These are phyloP conservation scores for Emydomyces testavorans DNA, from an alignment of 2,329 filamentous ascomycete species.

Conservation along the genomic window DNA sequence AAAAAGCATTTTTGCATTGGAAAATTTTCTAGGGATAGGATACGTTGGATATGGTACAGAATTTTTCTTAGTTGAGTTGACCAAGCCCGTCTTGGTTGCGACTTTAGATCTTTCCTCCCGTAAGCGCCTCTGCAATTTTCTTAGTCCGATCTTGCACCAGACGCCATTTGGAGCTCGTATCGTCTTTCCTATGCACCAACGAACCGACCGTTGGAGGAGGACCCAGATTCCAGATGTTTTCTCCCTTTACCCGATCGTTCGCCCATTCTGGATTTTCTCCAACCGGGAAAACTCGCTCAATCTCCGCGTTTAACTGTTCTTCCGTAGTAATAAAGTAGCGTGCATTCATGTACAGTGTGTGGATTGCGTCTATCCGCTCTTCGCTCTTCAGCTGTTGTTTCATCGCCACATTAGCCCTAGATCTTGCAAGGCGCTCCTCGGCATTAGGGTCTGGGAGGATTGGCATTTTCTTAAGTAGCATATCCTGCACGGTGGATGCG, in stretches of 20 bases:
- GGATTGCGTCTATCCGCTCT: conserved; percentile 57
- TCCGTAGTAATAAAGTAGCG: conserved; percentile 77
- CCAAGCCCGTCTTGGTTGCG: no score
- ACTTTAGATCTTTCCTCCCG: conserved; percentile 45
- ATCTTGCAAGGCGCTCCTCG: conserved; percentile 42
- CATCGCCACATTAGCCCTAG: conserved; percentile 30
- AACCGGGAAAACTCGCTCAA: conserved; percentile 65
- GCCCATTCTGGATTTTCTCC: conserved; percentile 37
- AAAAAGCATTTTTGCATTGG: no score
- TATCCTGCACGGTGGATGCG: conserved; percentile 49
- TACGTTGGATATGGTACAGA: conserved; percentile 5
- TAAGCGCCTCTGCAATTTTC: conserved; percentile 55
- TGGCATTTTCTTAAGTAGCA: conserved; percentile 38
- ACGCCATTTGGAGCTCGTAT: conserved; percentile 28
- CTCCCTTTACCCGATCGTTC: conserved; percentile 33
- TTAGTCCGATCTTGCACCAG: conserved; percentile 48
- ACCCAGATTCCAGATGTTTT: conserved; percentile 43
- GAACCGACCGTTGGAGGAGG: conserved; percentile 33
- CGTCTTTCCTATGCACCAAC: conserved; percentile 25
- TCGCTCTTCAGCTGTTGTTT: conserved; percentile 44
- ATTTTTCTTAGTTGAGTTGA: neutral
- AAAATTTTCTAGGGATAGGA: no score
- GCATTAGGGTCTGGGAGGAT: conserved; percentile 53
- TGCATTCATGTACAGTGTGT: conserved; percentile 83
- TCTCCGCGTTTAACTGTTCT: conserved; percentile 58